Percentiles rank a stretch among this genome's conserved stretches.
phyloP scores from a whole-genome alignment of 2,329 filamentous ascomycete species.

The Neofusicoccum sp. region DNA sequence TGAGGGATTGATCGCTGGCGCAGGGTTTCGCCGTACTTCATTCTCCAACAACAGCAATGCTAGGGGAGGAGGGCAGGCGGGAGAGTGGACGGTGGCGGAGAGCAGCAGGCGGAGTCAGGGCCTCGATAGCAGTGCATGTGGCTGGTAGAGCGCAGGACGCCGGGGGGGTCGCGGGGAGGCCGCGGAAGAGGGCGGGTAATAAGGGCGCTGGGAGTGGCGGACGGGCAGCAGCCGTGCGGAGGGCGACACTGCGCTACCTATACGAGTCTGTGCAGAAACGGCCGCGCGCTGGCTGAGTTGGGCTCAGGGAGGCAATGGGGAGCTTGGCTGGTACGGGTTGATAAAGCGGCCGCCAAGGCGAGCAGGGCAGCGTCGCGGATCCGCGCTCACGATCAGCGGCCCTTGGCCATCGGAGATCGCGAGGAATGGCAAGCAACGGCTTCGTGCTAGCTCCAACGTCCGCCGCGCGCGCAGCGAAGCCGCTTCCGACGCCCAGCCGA shows the following conservation, averaged over 20 bases:
- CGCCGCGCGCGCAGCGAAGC: not conserved
- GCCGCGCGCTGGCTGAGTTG: not conserved
- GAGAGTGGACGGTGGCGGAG: not conserved
- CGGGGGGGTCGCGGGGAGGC: not conserved
- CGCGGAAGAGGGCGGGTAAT: constrained; percentile 11
- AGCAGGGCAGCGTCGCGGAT: constrained; percentile 1
- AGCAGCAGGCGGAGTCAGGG: not conserved
- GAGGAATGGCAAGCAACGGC: constrained; percentile 11
- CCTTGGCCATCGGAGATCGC: constrained; percentile 5
- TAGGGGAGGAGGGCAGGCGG: not conserved
- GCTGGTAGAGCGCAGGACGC: not conserved
- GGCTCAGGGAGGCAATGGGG: not conserved
- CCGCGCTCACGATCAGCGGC: not conserved
- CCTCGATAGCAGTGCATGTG: not conserved
- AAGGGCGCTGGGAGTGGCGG: not conserved
- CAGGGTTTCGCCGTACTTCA: constrained; percentile 77
- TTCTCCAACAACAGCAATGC: constrained; percentile 32
- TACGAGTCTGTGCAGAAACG: too few species aligned
- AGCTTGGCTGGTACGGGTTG: not conserved
- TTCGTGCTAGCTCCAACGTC: constrained; percentile 7
- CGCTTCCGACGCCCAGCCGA: not conserved
- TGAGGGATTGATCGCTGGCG: constrained; percentile 74
- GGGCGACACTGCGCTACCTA: not conserved
- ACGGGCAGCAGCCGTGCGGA: too few species aligned
- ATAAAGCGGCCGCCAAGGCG: constrained; percentile 1